Evolutionary conservation across 1,139 yeast species (phyloP).

Genomic region (Geotrichum macrosporum): DNA sequence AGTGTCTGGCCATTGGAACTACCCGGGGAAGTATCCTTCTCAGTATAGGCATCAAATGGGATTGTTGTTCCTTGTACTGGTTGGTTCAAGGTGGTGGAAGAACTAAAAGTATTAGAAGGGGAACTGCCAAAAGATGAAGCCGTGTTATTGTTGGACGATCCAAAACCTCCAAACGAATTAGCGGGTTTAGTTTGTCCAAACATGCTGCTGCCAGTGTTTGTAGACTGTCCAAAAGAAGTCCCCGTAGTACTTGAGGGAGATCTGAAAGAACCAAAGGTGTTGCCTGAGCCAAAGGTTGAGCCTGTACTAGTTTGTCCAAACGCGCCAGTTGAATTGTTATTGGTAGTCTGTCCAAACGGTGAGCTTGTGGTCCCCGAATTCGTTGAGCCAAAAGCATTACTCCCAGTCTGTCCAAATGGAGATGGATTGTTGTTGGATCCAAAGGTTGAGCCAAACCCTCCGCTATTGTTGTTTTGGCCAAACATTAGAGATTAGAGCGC

Average conservation of each 20-base stretch:
- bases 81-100: constrained; percentile 1
- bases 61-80: constrained; percentile 17
- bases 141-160: constrained; percentile 32
- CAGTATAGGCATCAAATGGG: constrained; percentile 59
- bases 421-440: constrained; percentile 28
- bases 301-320: constrained; percentile 28
- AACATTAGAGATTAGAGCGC: too few relatives aligned
- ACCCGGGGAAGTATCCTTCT: constrained; percentile 58
- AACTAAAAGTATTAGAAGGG: constrained; percentile 22
- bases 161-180: constrained; percentile 25
- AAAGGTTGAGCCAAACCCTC: constrained; percentile 14
- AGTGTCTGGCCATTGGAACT: constrained; percentile 31
- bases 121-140: constrained; percentile 33
- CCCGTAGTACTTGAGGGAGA: constrained; percentile 8
- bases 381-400: constrained; percentile 20
- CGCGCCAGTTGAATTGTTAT: constrained; percentile 27
- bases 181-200: not conserved
- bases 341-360: constrained; percentile 39
- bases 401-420: constrained; percentile 33
- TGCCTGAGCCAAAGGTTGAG: constrained; percentile 18
- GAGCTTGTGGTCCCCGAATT: constrained; percentile 30
- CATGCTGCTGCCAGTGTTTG: not conserved
- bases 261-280: constrained; percentile 12
- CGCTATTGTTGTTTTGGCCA: constrained; percentile 20
- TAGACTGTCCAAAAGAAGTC: not conserved